Evolutionary conservation across 768 basidiomycete genomes (phyloP), one percentile per base, ranked within the genome.

Genomic region (Mycena chlorophos): DNA sequence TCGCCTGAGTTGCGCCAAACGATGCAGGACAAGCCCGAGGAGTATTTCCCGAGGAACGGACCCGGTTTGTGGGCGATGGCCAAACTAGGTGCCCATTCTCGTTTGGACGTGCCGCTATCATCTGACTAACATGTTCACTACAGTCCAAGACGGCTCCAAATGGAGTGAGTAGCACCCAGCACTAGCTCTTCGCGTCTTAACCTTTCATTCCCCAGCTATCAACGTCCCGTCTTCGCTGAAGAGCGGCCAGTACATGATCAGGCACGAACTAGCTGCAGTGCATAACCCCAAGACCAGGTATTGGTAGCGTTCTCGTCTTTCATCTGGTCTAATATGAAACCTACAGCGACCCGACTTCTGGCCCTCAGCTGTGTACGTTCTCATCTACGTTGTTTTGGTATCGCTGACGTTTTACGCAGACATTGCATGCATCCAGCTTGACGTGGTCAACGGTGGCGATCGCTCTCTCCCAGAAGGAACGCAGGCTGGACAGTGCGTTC

Each of bases 51-150:
- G 13, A 58, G 51, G 14, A 63, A 55, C 27, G 63, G 61, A n/a
- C 31, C 52, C 1, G 65, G 63, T 14, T 54, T 66, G 23, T 66
- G 65, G 65, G 65, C 57, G n/a, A 65, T 66, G 64, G 65, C 65
- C 22, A 63, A 63, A 46, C 37, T 66, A 12, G 61, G 57, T 57
- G 27, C 3, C 45, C 46, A 6, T 20, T 37, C 12, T 43, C 22
- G 16, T 43, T n/a, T 45, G 26, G 25, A 22, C 31, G 14, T 17
- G 19, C 16, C 5, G 22, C 39, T 17, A 42, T 19, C 17, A 20
- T 20, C 14, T 10, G 34, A 20, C 53, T 61, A 34, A 61, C 27
- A 4, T 0, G 23, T 19, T 13, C 14, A 4, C n/a, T 20, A 12
- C 29, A 58, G 58, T 66, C 14, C 56, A 66, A 46, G 49, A 62